Conservation (phyloP, 2,329 filamentous ascomycete genomes). For the Diaporthe batatas region DNA sequence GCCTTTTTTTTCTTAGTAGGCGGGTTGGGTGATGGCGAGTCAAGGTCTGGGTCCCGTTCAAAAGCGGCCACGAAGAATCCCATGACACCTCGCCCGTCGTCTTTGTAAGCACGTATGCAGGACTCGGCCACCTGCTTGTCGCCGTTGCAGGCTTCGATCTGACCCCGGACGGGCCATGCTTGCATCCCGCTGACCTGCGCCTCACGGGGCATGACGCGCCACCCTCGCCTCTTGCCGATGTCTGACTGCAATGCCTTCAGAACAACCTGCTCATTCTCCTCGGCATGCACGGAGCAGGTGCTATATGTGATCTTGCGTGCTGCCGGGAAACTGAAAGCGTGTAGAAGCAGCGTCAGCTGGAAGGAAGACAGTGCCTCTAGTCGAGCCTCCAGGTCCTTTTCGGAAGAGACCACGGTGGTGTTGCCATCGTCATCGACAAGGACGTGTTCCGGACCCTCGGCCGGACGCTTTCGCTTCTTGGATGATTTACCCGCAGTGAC, state of each 20-base stretch:
- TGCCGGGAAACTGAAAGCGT: constrained; percentile 85
- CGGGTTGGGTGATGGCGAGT: background rate
- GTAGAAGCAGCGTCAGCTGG: constrained; percentile 84
- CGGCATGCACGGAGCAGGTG: constrained; percentile 88
- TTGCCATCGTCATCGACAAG: constrained; percentile 69
- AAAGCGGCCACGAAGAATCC: constrained; percentile 97
- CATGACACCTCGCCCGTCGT: constrained; percentile 86
- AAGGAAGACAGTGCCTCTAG: constrained; percentile 82
- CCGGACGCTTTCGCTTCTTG: constrained; percentile 62
- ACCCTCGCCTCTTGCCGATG: constrained; percentile 76
- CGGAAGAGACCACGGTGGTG: constrained; percentile 64
- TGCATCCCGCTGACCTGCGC: constrained; percentile 83
- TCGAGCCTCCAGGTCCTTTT: constrained; percentile 72
- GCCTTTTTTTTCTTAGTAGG: background rate
- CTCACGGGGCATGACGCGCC: constrained; percentile 79
- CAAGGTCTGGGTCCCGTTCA: constrained; percentile 65
- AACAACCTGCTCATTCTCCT: constrained; percentile 92
- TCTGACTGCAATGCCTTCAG: constrained; percentile 76
- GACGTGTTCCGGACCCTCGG: constrained; percentile 52
- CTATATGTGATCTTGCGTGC: constrained; percentile 88
- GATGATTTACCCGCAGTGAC: constrained; percentile 39
- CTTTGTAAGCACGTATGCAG: constrained; percentile 86
- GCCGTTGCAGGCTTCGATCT: constrained; percentile 61
- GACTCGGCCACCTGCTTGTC: constrained; percentile 73
- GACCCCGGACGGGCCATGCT: constrained; percentile 79